Evolutionary conservation across 2,329 filamentous ascomycete genomes (phyloP), one percentile per base, ranked within the genome.

Genomic region (Colletotrichum sp.): DNA sequence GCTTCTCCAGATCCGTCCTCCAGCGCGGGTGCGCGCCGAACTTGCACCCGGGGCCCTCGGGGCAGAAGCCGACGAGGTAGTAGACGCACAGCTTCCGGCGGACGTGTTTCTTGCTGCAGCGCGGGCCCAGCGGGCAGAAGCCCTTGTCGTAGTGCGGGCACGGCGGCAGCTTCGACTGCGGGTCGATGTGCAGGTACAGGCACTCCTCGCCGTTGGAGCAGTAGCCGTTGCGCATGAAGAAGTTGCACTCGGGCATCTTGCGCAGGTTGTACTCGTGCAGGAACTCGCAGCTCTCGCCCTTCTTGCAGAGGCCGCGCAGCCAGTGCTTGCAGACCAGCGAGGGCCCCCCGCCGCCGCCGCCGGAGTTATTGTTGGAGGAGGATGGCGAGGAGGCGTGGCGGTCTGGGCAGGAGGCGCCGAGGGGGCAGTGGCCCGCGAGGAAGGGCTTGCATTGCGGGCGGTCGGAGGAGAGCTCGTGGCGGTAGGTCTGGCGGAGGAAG

Each of bases 211-310:
- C 97, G 86, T 98, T 98, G 78, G 95, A 95, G 87, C 97, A 99
- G 84, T 98, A 98, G 72, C 95, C 95, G 83, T 97, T 98, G 77
- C 96, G 92, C 74, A 96, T 93, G 86, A 96, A 99, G 86, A 98
- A 98, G 82, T 98, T 98, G 87, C 97, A 99, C 87, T 99, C 97
- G 78, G 97, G 96, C 95, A 99, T 99, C 85, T 97, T 96, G 78
- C 97, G 93, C 80, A 99, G 91, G 87, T 99, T 99, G 89, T 98
- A 99, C 87, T 99, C 97, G 89, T 99, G 97, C 65, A 99, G 89
- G 82, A 99, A 99, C 88, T 99, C 97, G 92, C 97, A 99, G 80
- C 93, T 92, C 83, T 98, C 94, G 81, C 96, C 97, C 87, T 99
- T 99, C 84, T 99, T 99, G 90, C 97, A 99, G 24, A 99, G 92